Base-by-base conservation (phyloP, 805 yeast species). In the Candida michaelii region DNA sequence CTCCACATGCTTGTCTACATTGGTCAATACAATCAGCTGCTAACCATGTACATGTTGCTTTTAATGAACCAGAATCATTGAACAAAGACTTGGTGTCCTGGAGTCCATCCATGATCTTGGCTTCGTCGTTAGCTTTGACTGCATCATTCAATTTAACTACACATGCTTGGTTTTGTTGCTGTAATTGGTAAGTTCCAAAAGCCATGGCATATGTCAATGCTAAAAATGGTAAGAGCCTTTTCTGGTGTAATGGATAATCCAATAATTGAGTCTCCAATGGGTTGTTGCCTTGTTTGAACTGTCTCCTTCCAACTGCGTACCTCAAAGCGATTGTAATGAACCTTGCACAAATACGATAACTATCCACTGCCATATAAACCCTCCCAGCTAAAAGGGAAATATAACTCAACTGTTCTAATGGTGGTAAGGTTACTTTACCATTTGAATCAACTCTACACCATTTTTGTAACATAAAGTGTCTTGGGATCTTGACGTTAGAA, bases 1-100 rank as follows among this genome's bases (percentile, higher is more conserved):
- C 97, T 62, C 97, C 97, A 65, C 96, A 89, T 2, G 95, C 76
- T 66, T 90, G 97, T 68, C 97, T 79, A 50, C 89, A 79, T 67
- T 89, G 90, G 60, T 89, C 95, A 58, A 90, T 89, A 53, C 85
- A 72, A 46, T 77, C 78, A 30, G 89, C 82, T 24, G 88, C 78
- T 31, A 82, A 73, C 97, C 97, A 90, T 30, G 97, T 90, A 49
- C 83, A 79, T 27, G 95, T 82, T 3, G 96, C 89, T 65, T 90
- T 90, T 58, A 89, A 74, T 31, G 95, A 83, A 7, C 95, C 97
- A 24, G 95, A 85, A 44, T 85, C 82, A 30, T 86, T 82, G 63
- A 90, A 90, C 45, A 90, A 70, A 37, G 83, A 79, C 66, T 90
- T 89, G 62, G 87, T 76, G 40, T 77, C 79, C 38, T 69, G 70